A percentile compares a stretch with the other conserved stretches of the same genome.
phyloP scores from a whole-genome alignment of 164 flowering plant species.

The Echeveria elegans region DNA sequence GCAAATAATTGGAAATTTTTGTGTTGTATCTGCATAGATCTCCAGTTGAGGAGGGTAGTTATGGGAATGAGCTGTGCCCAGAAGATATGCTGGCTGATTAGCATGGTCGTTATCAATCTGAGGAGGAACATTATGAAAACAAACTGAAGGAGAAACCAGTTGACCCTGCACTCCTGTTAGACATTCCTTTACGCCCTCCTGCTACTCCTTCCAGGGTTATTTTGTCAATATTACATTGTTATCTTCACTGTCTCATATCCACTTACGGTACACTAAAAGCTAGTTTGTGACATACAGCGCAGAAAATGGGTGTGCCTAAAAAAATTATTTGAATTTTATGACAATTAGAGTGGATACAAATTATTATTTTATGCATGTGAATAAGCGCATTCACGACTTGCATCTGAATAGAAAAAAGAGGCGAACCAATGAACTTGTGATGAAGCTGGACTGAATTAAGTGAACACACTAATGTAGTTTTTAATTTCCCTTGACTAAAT shows the following conservation, averaged over 20 bases:
- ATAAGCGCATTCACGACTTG: not conserved
- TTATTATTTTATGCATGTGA: not conserved
- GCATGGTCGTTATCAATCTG: slow-evolving; percentile 71
- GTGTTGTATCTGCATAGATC: slow-evolving; percentile 35
- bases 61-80: slow-evolving; percentile 56
- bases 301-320: not conserved
- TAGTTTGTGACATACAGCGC: not conserved
- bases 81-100: slow-evolving; percentile 90
- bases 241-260: not conserved
- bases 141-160: slow-evolving; percentile 74
- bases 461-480: not conserved
- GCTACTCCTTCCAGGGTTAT: slow-evolving; percentile 69
- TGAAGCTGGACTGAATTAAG: not conserved
- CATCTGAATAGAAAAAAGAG: not conserved
- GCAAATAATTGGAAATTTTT: not conserved
- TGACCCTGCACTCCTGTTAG: slow-evolving; percentile 89
- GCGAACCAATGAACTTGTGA: not conserved
- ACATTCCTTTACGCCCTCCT: slow-evolving; percentile 76
- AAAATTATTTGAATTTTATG: not conserved
- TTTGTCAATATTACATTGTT: slow-evolving; percentile 7
- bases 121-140: slow-evolving; percentile 66
- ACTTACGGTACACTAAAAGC: not conserved
- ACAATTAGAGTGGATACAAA: not conserved
- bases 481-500: not conserved
- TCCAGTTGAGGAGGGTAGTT: slow-evolving; percentile 69